Percentiles rank a stretch among this genome's conserved stretches.
These are phyloP conservation scores for Aspergillus udagawae DNA, from an alignment of 2,329 filamentous ascomycete species.

Conservation along the genomic window DNA sequence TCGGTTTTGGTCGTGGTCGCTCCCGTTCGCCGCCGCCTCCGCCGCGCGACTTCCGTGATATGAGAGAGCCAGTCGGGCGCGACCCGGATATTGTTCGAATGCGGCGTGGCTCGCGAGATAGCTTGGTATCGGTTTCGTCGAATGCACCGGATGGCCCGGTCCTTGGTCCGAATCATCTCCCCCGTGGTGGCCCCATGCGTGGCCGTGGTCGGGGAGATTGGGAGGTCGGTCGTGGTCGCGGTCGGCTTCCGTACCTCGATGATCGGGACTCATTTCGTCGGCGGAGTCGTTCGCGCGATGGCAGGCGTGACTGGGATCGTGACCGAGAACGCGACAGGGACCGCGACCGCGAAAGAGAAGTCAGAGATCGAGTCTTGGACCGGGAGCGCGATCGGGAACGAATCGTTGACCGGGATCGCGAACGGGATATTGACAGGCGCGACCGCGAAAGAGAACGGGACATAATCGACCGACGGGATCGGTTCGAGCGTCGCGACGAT, in stretches of 20 bases:
- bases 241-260: slow-evolving; percentile 37
- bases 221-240: slow-evolving; percentile 41
- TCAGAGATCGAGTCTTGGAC: slow-evolving; percentile 27
- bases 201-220: slow-evolving; percentile 43
- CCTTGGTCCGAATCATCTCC: slow-evolving; percentile 28
- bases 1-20: slow-evolving; percentile 44
- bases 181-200: slow-evolving; percentile 36
- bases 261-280: slow-evolving; percentile 42
- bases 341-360: slow-evolving; percentile 34
- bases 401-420: slow-evolving; percentile 20
- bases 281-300: slow-evolving; percentile 43
- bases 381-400: slow-evolving; percentile 31
- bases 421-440: slow-evolving; percentile 32
- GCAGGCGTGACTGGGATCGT: slow-evolving; percentile 40
- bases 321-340: slow-evolving; percentile 31
- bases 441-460: slow-evolving; percentile 27
- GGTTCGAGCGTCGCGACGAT: slow-evolving; percentile 28
- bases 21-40: slow-evolving; percentile 38
- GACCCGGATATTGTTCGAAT: slow-evolving; percentile 38
- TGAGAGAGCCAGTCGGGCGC: slow-evolving; percentile 32
- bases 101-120: slow-evolving; percentile 44
- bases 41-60: slow-evolving; percentile 38
- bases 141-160: slow-evolving; percentile 34
- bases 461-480: slow-evolving; percentile 22
- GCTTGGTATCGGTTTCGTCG: slow-evolving; percentile 35